These are phyloP conservation scores for Verticillium nubilum DNA, from an alignment of 2,329 filamentous ascomycete species.

Conservation along the genomic window DNA sequence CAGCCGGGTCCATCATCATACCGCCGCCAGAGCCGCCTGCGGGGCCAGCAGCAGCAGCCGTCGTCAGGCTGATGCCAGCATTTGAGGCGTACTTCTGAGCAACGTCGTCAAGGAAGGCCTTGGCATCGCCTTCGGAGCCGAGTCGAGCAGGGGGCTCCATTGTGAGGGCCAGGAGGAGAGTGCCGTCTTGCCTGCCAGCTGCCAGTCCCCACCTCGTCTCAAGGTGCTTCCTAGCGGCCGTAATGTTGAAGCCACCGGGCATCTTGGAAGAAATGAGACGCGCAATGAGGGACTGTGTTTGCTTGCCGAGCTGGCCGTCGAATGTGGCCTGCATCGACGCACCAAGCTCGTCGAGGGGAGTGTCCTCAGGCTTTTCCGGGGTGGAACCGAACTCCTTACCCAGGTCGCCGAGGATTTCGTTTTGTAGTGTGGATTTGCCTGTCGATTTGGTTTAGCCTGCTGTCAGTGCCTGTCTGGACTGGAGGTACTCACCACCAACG, in stretches of 20 bases:
- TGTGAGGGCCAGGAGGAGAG: conserved; percentile 81
- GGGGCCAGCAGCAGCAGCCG: conserved; percentile 67
- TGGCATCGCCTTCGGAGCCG: conserved; percentile 84
- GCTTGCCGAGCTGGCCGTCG: conserved; percentile 95
- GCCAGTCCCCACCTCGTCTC: conserved; percentile 90
- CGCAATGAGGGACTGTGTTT: conserved; percentile 87
- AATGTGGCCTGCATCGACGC: conserved; percentile 98
- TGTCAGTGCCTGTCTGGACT: background rate
- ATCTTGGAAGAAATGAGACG: conserved; percentile 98
- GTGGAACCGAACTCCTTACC: conserved; percentile 98
- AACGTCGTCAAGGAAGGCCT: conserved; percentile 84
- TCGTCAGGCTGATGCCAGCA: conserved; percentile 78
- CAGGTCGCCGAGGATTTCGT: conserved; percentile 95
- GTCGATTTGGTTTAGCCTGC: background rate
- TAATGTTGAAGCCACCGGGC: conserved; percentile 99
- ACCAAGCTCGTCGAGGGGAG: conserved; percentile 89
- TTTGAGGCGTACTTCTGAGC: conserved; percentile 83
- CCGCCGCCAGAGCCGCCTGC: conserved; percentile 67
- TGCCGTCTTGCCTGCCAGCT: conserved; percentile 83
- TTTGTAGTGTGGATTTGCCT: conserved; percentile 98
- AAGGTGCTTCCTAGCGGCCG: conserved; percentile 87
- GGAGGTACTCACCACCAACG: conserved; percentile 71
- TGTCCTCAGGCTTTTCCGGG: conserved; percentile 97
- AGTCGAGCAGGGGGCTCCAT: conserved; percentile 88
- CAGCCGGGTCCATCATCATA: conserved; percentile 99